Evolutionary conservation across 208 protist species (phyloP).

Genomic region (Spironucleus salmonicida): DNA sequence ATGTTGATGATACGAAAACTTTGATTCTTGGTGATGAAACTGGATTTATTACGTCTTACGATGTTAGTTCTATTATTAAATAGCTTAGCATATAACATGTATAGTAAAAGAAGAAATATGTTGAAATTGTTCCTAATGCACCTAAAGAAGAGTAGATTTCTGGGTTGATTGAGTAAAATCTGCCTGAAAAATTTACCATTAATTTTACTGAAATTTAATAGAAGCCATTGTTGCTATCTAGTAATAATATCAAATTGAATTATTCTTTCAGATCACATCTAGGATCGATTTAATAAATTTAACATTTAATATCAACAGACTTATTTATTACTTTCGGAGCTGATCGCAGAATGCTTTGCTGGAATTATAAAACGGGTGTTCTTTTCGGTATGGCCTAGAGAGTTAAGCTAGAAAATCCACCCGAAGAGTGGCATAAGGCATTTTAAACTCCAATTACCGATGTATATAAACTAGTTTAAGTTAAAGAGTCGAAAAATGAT

Average conservation of each 20-base stretch:
- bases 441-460: background rate
- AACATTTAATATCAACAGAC: background rate
- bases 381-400: slow-evolving; percentile 3
- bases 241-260: background rate
- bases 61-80: background rate
- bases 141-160: background rate
- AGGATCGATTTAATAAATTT: background rate
- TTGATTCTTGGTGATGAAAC: background rate
- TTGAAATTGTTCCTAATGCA: background rate
- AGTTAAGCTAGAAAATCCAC: background rate
- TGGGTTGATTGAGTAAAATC: too few relatives aligned
- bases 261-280: background rate
- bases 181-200: too few relatives aligned
- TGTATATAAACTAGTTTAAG: background rate
- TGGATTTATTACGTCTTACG: background rate
- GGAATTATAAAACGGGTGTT: background rate
- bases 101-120: background rate
- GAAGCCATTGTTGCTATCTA: too few relatives aligned
- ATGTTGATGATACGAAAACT: background rate
- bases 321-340: background rate
- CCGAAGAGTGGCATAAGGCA: background rate
- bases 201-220: too few relatives aligned
- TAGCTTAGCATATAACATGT: background rate
- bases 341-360: background rate
- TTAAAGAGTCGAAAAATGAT: background rate